Base-by-base conservation (phyloP, 768 basidiomycete species). In the Collybia nuda region DNA sequence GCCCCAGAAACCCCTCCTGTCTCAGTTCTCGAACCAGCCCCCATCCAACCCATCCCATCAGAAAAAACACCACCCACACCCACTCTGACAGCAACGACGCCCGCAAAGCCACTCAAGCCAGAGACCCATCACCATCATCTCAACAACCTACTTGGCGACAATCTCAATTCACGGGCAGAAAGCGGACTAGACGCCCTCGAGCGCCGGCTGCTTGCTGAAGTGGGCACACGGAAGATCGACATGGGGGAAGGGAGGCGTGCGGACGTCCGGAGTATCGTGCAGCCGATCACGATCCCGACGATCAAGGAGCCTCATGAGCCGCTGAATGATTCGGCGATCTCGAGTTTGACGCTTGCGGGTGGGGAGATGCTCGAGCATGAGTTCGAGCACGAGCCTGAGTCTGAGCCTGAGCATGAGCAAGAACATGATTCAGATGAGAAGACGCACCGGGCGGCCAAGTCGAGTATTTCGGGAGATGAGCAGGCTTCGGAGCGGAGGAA, bases 121-220 rank as follows among this genome's bases (percentile, higher is more conserved):
- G 54, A 43, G 47, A n/a, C n/a, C n/a, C n/a, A n/a, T n/a, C n/a
- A n/a, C n/a, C n/a, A n/a, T n/a, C 47, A 36, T 50, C 54, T 37
- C 41, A 40, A 14, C 21, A 26, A n/a, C n/a, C n/a, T n/a, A n/a
- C n/a, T n/a, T n/a, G n/a, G n/a, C n/a, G n/a, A 8, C 51, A 59
- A 18, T 48, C 46, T 19, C 48, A 51, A 53, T 24, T 22, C 50
- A 15, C 28, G 37, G 37, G 55, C 58, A 48, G 81, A 80, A 56
- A 82, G 74, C 44, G 88, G 88, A 7, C 67, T 92, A 2, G 88
- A 92, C 55, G 88, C 84, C 2, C 68, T 92, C 6, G 89, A 92
- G 61, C 73, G 80, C 42, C 72, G 82, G 45, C 68, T 92, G 3
- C 66, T 86, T 0, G 82, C 80, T 0, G 82, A 90, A 58, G 88